Evolutionary conservation across 768 basidiomycete species (phyloP), one percentile per base, ranked within the genome.

Genomic region (Lactarius tabidus): DNA sequence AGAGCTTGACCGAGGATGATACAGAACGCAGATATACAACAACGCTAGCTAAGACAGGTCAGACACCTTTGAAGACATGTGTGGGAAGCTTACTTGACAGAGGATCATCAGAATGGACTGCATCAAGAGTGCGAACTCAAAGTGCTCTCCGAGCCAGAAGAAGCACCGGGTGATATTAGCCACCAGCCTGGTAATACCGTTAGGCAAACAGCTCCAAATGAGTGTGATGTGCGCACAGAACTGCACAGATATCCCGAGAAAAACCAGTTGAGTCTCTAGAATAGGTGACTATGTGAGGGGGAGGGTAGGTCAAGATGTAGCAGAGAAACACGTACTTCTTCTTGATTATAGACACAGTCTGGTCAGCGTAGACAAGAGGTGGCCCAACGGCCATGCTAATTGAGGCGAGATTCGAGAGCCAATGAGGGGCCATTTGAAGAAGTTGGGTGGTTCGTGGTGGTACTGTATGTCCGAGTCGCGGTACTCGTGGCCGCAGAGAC

Each of bases 151-250:
- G 39, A 94, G 77, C 92, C 92, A 94, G 77, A 93, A 94, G 80
- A 93, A 94, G 75, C 92, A 94, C 71, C 92, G 82, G 29, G 89
- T 88, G 60, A 93, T 91, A 75, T 94, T 94, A 57, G 91, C 90
- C 65, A 90, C 80, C 36, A 93, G 79, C 70, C 90, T 91, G 59
- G 23, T 60, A 35, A 31, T 18, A 29, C 9, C 31, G 58, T 57
- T 20, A 28, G 53, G 56, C 20, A 14, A 51, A 43, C 41, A n/a
- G 29, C 45, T 33, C 6, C 23, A 15, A 33, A 23, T 60, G 15
- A 7, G 28, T 15, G 41, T 48, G 23, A 61, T 12, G 39, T 54
- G 75, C 78, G 75, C 66, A 91, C 86, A 94, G 76, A 64, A 94
- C 93, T 9, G 89, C 92, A 71, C 91, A 93, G 60, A 93, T 86